Evolutionary conservation across 495 filamentous ascomycete genomes (phyloP), one percentile per base, ranked within the genome.

Genomic region (Aspergillus ellipticus): DNA sequence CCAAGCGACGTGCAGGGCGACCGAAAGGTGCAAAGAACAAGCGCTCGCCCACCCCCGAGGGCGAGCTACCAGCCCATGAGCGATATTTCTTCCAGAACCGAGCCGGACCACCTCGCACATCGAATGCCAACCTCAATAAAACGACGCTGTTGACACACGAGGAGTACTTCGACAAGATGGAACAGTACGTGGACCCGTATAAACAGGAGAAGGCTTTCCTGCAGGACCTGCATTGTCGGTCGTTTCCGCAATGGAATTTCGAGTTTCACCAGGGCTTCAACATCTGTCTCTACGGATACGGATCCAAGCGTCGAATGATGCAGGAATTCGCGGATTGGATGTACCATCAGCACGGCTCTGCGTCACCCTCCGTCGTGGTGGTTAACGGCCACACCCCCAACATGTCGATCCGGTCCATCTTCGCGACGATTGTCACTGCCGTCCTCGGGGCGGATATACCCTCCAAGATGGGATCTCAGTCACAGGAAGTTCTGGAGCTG

Each of bases 41-140:
- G 65, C 85, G 82, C 41, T 88, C 89, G 10, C 88, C 89, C 6
- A 91, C 90, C 8, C 89, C 93, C 4, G 88, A 89, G 33, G 79
- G 80, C 24, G 82, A 92, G 56, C 78, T 97, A 4, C 88, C 92
- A 19, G 77, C 91, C 0, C 88, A 96, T 58, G 94, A 98, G 66
- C 86, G 85, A 49, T 98, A 96, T 67, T 97, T 98, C 66, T 90
- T 86, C 69, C 88, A 97, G 61, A 96, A 96, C 68, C 85, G 89
- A 31, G 84, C 89, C 15, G 90, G 89, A 17, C 79, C 85, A 4
- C 73, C 79, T 43, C 90, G 92, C 65, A 96, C 93, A 5, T 96
- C 92, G 8, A 88, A 87, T 64, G 94, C 91, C 61, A 96, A 82
- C 13, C 77, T 97, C 7, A 79, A 88, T 2, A 87, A 89, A 39